Conservation (phyloP, 169 alveolate species). For the Perkinsus olseni region DNA sequence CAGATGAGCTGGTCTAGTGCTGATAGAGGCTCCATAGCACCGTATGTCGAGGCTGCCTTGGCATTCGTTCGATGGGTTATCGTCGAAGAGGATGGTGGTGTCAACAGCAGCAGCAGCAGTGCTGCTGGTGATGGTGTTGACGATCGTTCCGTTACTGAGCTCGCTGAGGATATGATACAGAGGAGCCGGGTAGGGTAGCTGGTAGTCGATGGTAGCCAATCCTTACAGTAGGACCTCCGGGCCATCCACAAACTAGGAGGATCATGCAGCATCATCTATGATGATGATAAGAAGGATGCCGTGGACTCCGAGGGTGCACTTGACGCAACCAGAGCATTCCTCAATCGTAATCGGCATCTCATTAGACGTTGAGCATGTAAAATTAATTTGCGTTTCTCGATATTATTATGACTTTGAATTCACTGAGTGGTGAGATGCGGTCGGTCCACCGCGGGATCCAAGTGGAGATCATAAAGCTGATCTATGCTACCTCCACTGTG, state of each 20-base stretch:
- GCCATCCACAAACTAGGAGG: not conserved
- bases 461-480: no score
- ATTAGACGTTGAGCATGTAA: no score
- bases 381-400: no score
- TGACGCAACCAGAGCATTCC: not conserved
- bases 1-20: no score
- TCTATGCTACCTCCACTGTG: no score
- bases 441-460: no score
- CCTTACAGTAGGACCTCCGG: not conserved
- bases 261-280: not conserved
- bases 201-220: not conserved
- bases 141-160: not conserved
- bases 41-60: not conserved
- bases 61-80: not conserved
- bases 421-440: no score
- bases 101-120: not conserved
- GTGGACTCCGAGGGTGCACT: not conserved
- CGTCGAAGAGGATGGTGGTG: not conserved
- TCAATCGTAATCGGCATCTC: not conserved
- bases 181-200: not conserved
- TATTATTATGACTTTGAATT: no score
- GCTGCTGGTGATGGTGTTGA: no score
- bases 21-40: not conserved
- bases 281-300: not conserved
- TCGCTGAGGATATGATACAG: not conserved